Evolutionary conservation across 768 basidiomycete species (phyloP).

Genomic region (Tubosaeta sp.): DNA sequence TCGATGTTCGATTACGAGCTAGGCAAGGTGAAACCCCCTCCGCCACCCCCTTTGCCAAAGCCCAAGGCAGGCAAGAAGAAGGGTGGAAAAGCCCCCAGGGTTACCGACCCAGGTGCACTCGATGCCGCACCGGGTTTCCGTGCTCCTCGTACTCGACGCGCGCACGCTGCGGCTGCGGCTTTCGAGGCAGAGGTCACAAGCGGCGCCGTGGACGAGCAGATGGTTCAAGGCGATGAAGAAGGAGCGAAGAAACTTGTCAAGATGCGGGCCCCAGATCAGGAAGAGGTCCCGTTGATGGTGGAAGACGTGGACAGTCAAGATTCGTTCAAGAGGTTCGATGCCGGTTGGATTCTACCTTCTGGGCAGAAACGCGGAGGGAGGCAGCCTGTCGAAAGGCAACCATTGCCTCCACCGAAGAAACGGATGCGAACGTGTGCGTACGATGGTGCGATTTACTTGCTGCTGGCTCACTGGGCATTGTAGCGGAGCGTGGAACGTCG

Average conservation of each 20-base stretch:
- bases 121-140: conserved; percentile 44
- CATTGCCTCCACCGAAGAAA: conserved; percentile 52
- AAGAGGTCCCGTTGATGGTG: conserved; percentile 53
- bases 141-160: conserved; percentile 47
- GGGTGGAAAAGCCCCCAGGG: conserved; percentile 19
- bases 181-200: conserved; percentile 39
- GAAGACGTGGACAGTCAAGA: conserved; percentile 66
- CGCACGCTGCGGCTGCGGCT: conserved; percentile 38
- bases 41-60: conserved; percentile 49
- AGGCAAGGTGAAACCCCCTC: conserved; percentile 55
- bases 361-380: conserved; percentile 66
- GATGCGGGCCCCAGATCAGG: conserved; percentile 21
- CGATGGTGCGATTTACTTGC: not conserved
- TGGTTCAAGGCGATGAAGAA: conserved; percentile 9
- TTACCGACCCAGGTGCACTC: conserved; percentile 21
- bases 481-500: conserved; percentile 36
- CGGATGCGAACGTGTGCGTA: conserved; percentile 42
- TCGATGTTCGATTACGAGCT: conserved; percentile 70
- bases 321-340: conserved; percentile 79
- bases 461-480: not conserved
- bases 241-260: conserved; percentile 27
- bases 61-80: conserved; percentile 42
- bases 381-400: conserved; percentile 39
- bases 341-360: conserved; percentile 82
- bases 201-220: conserved; percentile 10